Base-by-base conservation (phyloP, 768 basidiomycete genomes). In the Mycena latifolia region DNA sequence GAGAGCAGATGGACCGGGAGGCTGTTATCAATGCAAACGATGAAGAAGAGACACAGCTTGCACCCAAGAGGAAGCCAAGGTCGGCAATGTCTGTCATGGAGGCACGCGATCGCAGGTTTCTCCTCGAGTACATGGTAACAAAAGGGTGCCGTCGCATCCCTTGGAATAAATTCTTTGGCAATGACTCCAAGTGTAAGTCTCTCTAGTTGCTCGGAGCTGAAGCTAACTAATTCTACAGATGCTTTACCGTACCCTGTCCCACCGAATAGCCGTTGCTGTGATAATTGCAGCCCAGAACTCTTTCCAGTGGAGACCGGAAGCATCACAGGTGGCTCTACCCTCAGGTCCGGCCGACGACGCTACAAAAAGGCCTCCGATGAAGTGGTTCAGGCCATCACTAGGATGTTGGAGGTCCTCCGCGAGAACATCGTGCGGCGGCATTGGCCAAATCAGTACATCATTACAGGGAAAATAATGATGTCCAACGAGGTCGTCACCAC, bases 1-100 rank as follows among this genome's bases (percentile, higher is more conserved):
- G 62, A 1, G 46, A 55, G 62, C 62, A 63, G 47, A 63, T 63
- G 53, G 61, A 63, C 22, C 53, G 61, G 2, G 61, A 63, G 7
- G 53, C 54, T n/a, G 61, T 46, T 6, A 20, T 63, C 9, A 45
- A 62, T 5, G 24, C 25, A 7, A 15, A 61, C n/a, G 52, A 55
- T 11, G 53, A 55, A 0, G 6, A 17, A 15, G 53, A 55, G 14
- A 6, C 11, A 4, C 17, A 20, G 35, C 12, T 24, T 4, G 43
- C 45, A 14, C 57, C 33, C n/a, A 55, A 48, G 46, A 47, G 55
- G 43, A 65, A 58, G n/a, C 28, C 7, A 17, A 47, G 54, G 22
- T 33, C 45, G 46, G 31, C 54, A 5, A 51, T 55, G 54, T 52
- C 55, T 2, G 47, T 37, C 18, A 28, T 57, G 43, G 55, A 56